Percentiles rank a stretch among this genome's conserved stretches.
These are phyloP conservation scores for Aspergillus spinulosporus DNA, from an alignment of 2,329 filamentous ascomycete species.

Conservation along the genomic window DNA sequence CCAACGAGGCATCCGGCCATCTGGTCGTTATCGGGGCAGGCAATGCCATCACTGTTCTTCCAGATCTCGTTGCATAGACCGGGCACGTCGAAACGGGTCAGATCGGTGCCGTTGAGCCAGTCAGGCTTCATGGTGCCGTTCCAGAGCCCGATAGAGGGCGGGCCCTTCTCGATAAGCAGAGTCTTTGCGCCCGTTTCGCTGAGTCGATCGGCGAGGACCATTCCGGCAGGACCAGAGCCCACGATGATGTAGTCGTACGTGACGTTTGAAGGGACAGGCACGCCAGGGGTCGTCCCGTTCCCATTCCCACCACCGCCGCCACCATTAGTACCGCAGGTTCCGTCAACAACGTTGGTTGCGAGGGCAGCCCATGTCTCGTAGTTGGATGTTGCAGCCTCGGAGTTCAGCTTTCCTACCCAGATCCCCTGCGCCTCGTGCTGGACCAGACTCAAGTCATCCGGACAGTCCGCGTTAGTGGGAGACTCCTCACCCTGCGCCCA, in stretches of 20 bases:
- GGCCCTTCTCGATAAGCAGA: slow-evolving; percentile 62
- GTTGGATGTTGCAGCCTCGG: slow-evolving; percentile 44
- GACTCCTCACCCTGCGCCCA: slow-evolving; percentile 54
- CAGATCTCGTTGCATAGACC: slow-evolving; percentile 66
- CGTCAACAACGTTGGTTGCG: slow-evolving; percentile 27
- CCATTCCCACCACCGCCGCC: slow-evolving; percentile 6
- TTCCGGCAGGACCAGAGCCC: slow-evolving; percentile 50
- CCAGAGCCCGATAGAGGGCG: slow-evolving; percentile 64
- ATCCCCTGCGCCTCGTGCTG: slow-evolving; percentile 57
- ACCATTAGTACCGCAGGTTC: slow-evolving; percentile 14
- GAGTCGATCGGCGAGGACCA: slow-evolving; percentile 60
- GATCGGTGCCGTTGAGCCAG: slow-evolving; percentile 59
- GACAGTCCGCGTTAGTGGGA: slow-evolving; percentile 45
- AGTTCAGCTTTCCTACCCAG: slow-evolving; percentile 53
- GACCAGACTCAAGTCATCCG: slow-evolving; percentile 51
- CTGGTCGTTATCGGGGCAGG: slow-evolving; percentile 64
- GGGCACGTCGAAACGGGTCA: slow-evolving; percentile 40
- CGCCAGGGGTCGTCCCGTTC: neutral
- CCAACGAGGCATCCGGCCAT: slow-evolving; percentile 29
- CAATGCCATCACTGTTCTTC: slow-evolving; percentile 47
- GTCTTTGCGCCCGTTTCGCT: slow-evolving; percentile 66
- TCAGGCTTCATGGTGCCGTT: slow-evolving; percentile 59
- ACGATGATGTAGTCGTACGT: slow-evolving; percentile 48
- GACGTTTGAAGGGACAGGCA: slow-evolving; percentile 15
- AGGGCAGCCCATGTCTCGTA: slow-evolving; percentile 35